Percentiles rank a stretch among this genome's conserved stretches.
These are phyloP conservation scores for Letharia lupina DNA, from an alignment of 495 filamentous ascomycete species.

Conservation along the genomic window DNA sequence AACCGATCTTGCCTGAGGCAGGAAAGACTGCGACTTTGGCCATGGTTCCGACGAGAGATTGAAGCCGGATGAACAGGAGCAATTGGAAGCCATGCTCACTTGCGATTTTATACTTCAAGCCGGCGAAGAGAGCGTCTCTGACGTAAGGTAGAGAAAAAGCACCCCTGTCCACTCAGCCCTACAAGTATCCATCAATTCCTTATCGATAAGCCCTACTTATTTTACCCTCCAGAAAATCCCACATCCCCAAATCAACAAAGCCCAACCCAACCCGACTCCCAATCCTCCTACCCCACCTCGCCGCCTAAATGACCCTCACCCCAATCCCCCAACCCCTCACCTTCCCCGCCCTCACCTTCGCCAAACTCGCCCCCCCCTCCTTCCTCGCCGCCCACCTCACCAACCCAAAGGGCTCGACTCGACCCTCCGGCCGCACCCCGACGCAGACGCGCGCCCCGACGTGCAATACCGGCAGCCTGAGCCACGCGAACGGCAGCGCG, in stretches of 20 bases:
- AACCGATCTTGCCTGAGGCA: constrained; percentile 41
- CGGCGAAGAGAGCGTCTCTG: too few species aligned
- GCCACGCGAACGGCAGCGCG: constrained; percentile 80
- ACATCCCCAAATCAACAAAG: background rate
- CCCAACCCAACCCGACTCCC: too few species aligned
- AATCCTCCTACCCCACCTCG: background rate
- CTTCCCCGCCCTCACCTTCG: constrained; percentile 71
- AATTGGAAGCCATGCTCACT: too few species aligned
- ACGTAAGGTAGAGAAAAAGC: too few species aligned
- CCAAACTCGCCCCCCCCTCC: constrained; percentile 77
- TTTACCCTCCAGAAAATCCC: background rate
- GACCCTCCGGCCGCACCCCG: constrained; percentile 71
- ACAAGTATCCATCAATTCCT: background rate
- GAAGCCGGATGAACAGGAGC: background rate
- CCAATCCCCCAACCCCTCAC: constrained; percentile 2
- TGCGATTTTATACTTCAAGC: too few species aligned
- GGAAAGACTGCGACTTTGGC: constrained; percentile 43
- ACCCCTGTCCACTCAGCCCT: background rate
- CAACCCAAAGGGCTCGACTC: constrained; percentile 47
- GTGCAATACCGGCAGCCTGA: constrained; percentile 69
- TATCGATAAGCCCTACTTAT: background rate
- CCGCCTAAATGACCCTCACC: constrained; percentile 7
- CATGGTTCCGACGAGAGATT: background rate
- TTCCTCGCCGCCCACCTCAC: constrained; percentile 85
- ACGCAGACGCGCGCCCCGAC: constrained; percentile 58